Evolutionary conservation across 805 yeast species (phyloP), one percentile per base, ranked within the genome.

Genomic region (Kazachstania viticola): DNA sequence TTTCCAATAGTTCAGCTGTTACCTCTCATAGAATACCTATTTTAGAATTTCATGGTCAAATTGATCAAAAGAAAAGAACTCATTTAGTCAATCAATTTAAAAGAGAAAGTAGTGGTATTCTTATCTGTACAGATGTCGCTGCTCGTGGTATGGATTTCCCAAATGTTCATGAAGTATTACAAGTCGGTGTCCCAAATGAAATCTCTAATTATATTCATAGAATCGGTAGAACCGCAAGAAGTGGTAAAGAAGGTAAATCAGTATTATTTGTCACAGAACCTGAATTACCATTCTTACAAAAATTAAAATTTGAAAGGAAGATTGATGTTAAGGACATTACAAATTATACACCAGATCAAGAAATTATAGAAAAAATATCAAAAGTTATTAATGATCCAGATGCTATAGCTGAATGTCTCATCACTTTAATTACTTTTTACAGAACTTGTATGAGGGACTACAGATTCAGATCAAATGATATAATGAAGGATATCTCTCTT

Each of bases 131-230:
- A 5, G 94, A 85, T 58, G 96, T 88, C 37, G 93, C 87, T 39
- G 95, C 96, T 11, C 75, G 97, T 61, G 97, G 97, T 44, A 76
- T 88, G 79, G 96, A 88, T 62, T 82, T 88, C 68, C 91, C 87
- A 35, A 73, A 73, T 45, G 93, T 88, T 18, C 60, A 84, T 17
- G 82, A 83, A 51, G 96, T 88, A 32, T 62, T 80, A 45, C 96
- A 88, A 62, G 56, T 83, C 33, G 81, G 88, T 42, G 67, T 76
- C n/a, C 82, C 91, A 38, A 59, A 67, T 29, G 82, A 77, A 36
- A 58, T 74, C 16, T 72, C 87, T n/a, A 78, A 79, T 40, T 85
- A 87, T 53, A 74, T 85, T 36, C 97, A 88, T 60, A 78, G 94
- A 57, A 78, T 88, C 49, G 97, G 97, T 38, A 77, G 97, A 67